Evolutionary conservation across 2,329 filamentous ascomycete genomes (phyloP).

Genomic region (Cryphonectria nitschkei): DNA sequence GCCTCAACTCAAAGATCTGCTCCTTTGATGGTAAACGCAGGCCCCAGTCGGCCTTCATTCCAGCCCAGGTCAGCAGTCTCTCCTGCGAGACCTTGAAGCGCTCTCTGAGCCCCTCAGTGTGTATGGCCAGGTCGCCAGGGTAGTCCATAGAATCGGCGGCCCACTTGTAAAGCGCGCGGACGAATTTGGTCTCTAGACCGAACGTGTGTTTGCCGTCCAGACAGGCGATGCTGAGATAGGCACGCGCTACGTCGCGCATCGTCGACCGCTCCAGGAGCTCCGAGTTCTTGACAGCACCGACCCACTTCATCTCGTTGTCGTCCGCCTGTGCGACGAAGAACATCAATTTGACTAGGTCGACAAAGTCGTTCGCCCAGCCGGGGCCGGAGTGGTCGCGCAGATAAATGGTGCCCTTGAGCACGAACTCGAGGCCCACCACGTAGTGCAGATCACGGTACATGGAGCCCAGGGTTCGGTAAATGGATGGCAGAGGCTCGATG

Average conservation of each 20-base stretch:
- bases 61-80: conserved; percentile 36
- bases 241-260: conserved; percentile 32
- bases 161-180: conserved; percentile 32
- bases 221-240: conserved; percentile 33
- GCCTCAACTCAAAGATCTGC: conserved; percentile 10
- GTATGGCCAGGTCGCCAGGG: conserved; percentile 23
- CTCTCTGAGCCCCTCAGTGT: conserved; percentile 31
- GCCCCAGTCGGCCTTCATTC: conserved; percentile 25
- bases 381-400: conserved; percentile 29
- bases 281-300: conserved; percentile 11
- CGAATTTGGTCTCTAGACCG: conserved; percentile 32
- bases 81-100: conserved; percentile 34
- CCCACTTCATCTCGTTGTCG: conserved; percentile 26
- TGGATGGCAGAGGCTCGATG: conserved; percentile 36
- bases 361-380: conserved; percentile 35
- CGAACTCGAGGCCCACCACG: conserved; percentile 33
- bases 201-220: conserved; percentile 30
- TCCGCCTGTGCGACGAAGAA: conserved; percentile 24
- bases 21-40: conserved; percentile 12
- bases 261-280: conserved; percentile 29
- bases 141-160: conserved; percentile 23
- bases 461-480: conserved; percentile 32
- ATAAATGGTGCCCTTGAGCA: conserved; percentile 35
- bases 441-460: conserved; percentile 33
- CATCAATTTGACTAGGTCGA: conserved; percentile 32